A percentile compares a stretch with the other conserved stretches of the same genome.
phyloP scores from a whole-genome alignment of 1,139 yeast genomes.

The Hyphopichia wangnamkhiaoensis region DNA sequence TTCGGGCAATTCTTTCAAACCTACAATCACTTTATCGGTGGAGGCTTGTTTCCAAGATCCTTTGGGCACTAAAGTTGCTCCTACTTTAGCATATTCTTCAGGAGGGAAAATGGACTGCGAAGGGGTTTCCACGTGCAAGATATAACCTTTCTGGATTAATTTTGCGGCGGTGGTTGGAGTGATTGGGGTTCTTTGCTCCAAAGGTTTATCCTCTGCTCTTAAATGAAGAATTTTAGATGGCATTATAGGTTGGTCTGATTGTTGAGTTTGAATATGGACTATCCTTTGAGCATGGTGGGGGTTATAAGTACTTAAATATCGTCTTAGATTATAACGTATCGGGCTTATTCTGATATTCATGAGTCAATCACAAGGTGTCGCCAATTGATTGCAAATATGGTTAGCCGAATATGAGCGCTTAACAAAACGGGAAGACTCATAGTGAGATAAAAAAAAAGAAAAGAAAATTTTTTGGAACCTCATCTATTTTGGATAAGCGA shows the following conservation, averaged over 20 bases:
- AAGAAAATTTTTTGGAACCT: no score
- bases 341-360: no score
- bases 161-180: constrained; percentile 89
- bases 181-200: constrained; percentile 95
- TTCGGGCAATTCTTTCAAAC: constrained; percentile 94
- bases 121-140: constrained; percentile 82
- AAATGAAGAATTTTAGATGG: constrained; percentile 49
- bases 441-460: no score
- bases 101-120: constrained; percentile 76
- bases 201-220: constrained; percentile 95
- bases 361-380: not conserved
- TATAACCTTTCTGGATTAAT: constrained; percentile 83
- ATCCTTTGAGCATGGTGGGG: no score
- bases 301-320: no score
- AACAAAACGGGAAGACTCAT: no score
- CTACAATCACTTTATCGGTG: constrained; percentile 80
- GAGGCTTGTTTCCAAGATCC: constrained; percentile 95
- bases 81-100: constrained; percentile 74
- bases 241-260: no score
- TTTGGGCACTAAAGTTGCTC: constrained; percentile 85
- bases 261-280: no score
- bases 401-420: no score
- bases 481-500: no score
- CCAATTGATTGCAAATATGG: no score
- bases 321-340: no score